phyloP scores from a whole-genome alignment of 352 stramenopile species.

The Aphanomyces invadans region DNA sequence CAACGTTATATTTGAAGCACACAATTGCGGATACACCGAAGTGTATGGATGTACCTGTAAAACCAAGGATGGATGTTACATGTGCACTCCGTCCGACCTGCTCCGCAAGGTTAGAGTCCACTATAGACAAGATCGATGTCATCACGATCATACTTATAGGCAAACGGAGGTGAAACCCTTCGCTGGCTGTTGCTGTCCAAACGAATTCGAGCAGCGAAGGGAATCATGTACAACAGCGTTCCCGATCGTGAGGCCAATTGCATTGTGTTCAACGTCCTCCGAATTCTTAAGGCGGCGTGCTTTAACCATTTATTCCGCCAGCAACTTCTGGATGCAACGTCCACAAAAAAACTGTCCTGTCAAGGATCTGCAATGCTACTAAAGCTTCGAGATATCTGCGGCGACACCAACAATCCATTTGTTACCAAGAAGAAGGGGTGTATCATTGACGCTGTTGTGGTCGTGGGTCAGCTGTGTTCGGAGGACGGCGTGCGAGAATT shows the following conservation, averaged over 20 bases:
- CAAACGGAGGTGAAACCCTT: slow-evolving; percentile 9
- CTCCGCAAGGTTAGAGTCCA: slow-evolving; percentile 12
- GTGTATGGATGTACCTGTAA: slow-evolving; percentile 11
- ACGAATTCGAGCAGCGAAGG: slow-evolving; percentile 6
- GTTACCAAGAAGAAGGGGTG: background rate
- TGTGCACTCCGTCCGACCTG: slow-evolving; percentile 10
- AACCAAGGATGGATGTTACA: background rate
- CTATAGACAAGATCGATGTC: background rate
- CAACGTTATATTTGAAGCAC: slow-evolving; percentile 7
- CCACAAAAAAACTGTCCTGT: background rate
- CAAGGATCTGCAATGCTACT: slow-evolving; percentile 2
- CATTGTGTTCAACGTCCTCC: slow-evolving; percentile 19
- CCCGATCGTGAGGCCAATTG: slow-evolving; percentile 15
- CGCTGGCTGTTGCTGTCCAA: slow-evolving; percentile 18
- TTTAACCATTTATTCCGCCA: slow-evolving; percentile 23
- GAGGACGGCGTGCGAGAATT: slow-evolving; percentile 22
- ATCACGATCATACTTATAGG: background rate
- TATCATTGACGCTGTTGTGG: slow-evolving; percentile 8
- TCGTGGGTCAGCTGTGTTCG: slow-evolving; percentile 12
- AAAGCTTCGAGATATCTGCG: slow-evolving; percentile 17
- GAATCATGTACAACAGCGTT: slow-evolving; percentile 10
- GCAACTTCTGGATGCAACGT: slow-evolving; percentile 3
- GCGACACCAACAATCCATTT: slow-evolving; percentile 9
- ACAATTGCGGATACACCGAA: background rate
- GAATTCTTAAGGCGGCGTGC: background rate